Evolutionary conservation across 176 grass and related monocot genomes (phyloP), one percentile per base, ranked within the genome.

Genomic region (Panicum miliaceum): DNA sequence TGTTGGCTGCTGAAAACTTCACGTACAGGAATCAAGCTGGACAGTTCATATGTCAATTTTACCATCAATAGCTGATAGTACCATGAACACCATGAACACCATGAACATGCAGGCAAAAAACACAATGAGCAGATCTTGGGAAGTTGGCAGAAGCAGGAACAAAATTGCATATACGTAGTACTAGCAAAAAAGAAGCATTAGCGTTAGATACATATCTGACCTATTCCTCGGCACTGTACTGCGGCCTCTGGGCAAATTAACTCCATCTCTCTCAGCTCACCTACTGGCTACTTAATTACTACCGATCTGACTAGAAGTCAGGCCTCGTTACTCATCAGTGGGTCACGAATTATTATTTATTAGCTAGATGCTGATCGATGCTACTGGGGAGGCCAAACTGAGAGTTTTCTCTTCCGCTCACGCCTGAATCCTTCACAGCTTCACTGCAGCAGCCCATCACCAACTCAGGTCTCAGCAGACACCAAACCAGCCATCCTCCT

Each of bases 291-390:
- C 12, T 57, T 20, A 26, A 78, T 62, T 80, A 80, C 68, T 26
- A 76, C 68, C 60, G 50, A 80, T 43, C 84, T 87, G 89, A 90
- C 84, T 69, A 87, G 89, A 87, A 75, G 76, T 87, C 87, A 81
- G 15, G 75, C 80, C 19, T 54, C 19, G 37, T 69, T 46, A 70
- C 79, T 75, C 52, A 85, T 81, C 52, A 90, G 23, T 68, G 48
- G 72, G 58, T 73, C 42, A 67, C 61, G 51, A 18, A 43, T 76
- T 75, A 87, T 81, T 89, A 75, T 84, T 47, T 87, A 68, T 71
- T 71, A 48, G 52, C 12, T 70, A 64, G 50, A 80, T 25, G 16
- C 38, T 41, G 75, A 60, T 84, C 37, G 66, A 38, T 79, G 76
- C 68, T 63, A 62, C 80, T 69, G 62, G n/a, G 64, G 72, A 70